Conservation (phyloP, 768 basidiomycete genomes). For the Rhodotorula taiwanensis region DNA sequence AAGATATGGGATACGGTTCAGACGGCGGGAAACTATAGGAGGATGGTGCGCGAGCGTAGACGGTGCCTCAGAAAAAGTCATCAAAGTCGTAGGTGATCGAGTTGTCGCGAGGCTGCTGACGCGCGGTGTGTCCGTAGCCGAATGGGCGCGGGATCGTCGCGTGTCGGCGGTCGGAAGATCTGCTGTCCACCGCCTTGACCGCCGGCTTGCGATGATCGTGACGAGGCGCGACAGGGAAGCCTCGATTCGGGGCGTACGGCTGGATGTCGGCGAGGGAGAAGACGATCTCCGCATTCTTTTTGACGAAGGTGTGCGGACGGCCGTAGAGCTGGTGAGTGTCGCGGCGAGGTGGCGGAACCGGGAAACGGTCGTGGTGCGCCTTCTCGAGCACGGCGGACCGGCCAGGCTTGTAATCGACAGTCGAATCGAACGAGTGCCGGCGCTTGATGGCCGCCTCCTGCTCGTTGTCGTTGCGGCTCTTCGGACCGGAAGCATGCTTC, state of each 20-base stretch:
- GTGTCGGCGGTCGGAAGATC: neutral
- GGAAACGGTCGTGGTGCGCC: neutral
- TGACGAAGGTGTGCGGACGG: too few relatives aligned
- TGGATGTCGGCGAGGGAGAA: neutral
- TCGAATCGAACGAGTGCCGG: constrained; percentile 1
- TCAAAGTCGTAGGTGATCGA: constrained; percentile 11
- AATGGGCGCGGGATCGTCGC: too few relatives aligned
- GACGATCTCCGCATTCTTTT: too few relatives aligned
- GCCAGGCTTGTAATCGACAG: neutral
- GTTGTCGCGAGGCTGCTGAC: neutral
- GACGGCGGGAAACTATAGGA: neutral
- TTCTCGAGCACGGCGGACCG: neutral
- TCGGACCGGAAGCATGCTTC: too few relatives aligned
- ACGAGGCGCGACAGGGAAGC: too few relatives aligned
- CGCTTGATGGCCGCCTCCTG: neutral
- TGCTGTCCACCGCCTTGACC: neutral
- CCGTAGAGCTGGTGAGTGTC: neutral
- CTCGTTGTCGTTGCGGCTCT: neutral
- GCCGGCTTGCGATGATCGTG: too few relatives aligned
- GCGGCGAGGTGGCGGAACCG: too few relatives aligned
- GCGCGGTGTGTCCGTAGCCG: neutral
- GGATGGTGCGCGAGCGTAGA: neutral
- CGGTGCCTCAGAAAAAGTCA: neutral
- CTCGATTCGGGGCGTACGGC: neutral
- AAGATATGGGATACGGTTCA: constrained; percentile 18